A percentile compares a stretch with the other conserved stretches of the same genome.
Evolutionary conservation across 495 filamentous ascomycete species (phyloP).

Genomic region (Penicillium flavigenum): DNA sequence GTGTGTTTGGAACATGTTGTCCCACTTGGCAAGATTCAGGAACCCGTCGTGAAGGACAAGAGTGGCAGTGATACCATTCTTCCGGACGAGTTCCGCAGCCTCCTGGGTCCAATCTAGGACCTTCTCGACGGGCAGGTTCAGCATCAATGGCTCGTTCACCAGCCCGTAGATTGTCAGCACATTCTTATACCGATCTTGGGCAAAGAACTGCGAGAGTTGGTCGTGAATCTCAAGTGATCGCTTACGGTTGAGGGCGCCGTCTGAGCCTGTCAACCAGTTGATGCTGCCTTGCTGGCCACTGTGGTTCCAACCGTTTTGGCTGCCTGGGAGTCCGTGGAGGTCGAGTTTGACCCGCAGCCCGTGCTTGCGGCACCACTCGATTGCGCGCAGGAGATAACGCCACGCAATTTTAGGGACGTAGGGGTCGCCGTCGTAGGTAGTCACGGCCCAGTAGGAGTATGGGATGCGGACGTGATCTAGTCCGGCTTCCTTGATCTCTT

Average conservation of each 20-base stretch:
- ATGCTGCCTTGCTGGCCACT: constrained; percentile 71
- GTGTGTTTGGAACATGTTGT: constrained; percentile 59
- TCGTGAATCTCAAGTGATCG: constrained; percentile 81
- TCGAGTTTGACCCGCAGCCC: constrained; percentile 94
- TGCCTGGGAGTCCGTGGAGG: constrained; percentile 79
- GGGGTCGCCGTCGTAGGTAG: constrained; percentile 80
- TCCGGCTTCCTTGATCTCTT: constrained; percentile 80
- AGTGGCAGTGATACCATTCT: constrained; percentile 65
- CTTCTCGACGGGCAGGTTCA: constrained; percentile 50
- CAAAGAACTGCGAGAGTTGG: constrained; percentile 78
- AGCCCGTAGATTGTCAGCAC: constrained; percentile 82
- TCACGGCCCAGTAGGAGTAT: constrained; percentile 93
- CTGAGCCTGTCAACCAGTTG: constrained; percentile 76
- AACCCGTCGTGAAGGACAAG: constrained; percentile 84
- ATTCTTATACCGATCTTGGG: constrained; percentile 81
- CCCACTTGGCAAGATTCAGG: constrained; percentile 76
- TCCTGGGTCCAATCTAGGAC: constrained; percentile 70
- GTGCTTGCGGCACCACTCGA: constrained; percentile 92
- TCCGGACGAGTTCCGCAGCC: constrained; percentile 63
- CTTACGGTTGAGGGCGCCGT: constrained; percentile 60
- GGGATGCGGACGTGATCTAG: constrained; percentile 96
- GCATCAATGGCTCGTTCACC: constrained; percentile 85
- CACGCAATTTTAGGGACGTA: constrained; percentile 86
- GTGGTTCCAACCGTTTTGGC: constrained; percentile 91
- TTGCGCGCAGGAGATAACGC: constrained; percentile 89